Evolutionary conservation across 441 rosid genomes (phyloP).

Genomic region (Bruguiera hainesii): DNA sequence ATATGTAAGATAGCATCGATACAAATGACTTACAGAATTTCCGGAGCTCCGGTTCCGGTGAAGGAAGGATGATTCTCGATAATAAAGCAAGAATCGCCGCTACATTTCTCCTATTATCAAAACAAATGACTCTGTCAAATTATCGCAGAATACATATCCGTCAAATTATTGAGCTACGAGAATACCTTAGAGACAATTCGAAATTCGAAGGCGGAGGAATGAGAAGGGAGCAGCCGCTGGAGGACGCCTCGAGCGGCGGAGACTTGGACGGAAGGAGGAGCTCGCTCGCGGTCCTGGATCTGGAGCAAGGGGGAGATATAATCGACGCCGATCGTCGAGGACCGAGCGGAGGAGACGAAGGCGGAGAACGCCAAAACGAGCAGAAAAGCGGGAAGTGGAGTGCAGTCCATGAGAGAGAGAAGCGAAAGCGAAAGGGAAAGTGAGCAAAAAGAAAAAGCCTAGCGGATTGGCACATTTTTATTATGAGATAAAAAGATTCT

Average conservation of each 20-base stretch:
- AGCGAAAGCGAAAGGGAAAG: background rate
- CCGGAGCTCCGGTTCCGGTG: conserved; percentile 32
- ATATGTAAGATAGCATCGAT: background rate
- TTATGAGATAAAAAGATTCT: background rate
- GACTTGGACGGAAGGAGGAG: conserved; percentile 55
- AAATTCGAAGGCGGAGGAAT: conserved; percentile 48
- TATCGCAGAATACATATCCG: background rate
- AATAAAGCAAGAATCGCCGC: conserved; percentile 52
- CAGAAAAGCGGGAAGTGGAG: conserved; percentile 12
- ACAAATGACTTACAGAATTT: conserved; percentile 45
- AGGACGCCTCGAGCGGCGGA: conserved; percentile 55
- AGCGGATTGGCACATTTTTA: background rate
- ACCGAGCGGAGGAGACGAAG: conserved; percentile 19
- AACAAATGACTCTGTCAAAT: background rate
- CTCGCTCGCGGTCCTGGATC: conserved; percentile 61
- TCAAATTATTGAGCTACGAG: background rate
- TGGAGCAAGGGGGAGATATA: conserved; percentile 54
- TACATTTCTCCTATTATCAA: conserved; percentile 47
- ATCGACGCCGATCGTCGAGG: conserved; percentile 57
- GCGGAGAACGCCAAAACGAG: conserved; percentile 14
- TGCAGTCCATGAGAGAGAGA: conserved; percentile 1
- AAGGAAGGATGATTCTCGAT: conserved; percentile 44
- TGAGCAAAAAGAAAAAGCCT: background rate
- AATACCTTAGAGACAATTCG: conserved; percentile 51
- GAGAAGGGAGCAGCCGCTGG: conserved; percentile 58